phyloP scores from a whole-genome alignment of 306 rosid genomes.

The Glycine latifolia region DNA sequence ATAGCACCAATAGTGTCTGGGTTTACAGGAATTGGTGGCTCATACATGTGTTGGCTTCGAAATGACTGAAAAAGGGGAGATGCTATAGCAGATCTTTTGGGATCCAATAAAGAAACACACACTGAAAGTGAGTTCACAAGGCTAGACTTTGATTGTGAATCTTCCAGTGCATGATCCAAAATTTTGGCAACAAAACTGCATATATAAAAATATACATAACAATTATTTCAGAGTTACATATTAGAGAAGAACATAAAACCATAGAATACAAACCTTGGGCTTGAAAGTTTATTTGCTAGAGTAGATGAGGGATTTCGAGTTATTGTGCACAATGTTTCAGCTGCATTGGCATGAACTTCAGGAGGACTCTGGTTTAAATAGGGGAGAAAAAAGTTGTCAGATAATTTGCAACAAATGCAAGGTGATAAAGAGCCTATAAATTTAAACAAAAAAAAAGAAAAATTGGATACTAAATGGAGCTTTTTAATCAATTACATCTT shows the following conservation, averaged over 20 bases:
- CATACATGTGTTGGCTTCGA: slow-evolving; percentile 90
- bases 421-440: slow-evolving; percentile 16
- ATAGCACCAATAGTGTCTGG: slow-evolving; percentile 87
- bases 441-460: slow-evolving; percentile 23
- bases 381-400: slow-evolving; percentile 44
- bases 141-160: slow-evolving; percentile 78
- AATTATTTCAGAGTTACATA: slow-evolving; percentile 16
- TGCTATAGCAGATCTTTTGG: slow-evolving; percentile 72
- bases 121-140: slow-evolving; percentile 92
- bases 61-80: slow-evolving; percentile 86
- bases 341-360: slow-evolving; percentile 95
- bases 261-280: slow-evolving; percentile 78
- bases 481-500: slow-evolving; percentile 24
- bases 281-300: slow-evolving; percentile 85
- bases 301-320: slow-evolving; percentile 89
- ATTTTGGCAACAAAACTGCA: slow-evolving; percentile 88
- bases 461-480: background rate
- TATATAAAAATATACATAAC: background rate
- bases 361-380: slow-evolving; percentile 76
- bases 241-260: slow-evolving; percentile 19
- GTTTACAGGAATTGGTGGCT: slow-evolving; percentile 76
- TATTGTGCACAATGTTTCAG: slow-evolving; percentile 91
- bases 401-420: slow-evolving; percentile 23
- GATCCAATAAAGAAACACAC: slow-evolving; percentile 96
- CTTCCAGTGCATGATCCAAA: slow-evolving; percentile 90